Evolutionary conservation across 352 stramenopile species (phyloP), one percentile per base, ranked within the genome.

Genomic region (Phytophthora pisi): DNA sequence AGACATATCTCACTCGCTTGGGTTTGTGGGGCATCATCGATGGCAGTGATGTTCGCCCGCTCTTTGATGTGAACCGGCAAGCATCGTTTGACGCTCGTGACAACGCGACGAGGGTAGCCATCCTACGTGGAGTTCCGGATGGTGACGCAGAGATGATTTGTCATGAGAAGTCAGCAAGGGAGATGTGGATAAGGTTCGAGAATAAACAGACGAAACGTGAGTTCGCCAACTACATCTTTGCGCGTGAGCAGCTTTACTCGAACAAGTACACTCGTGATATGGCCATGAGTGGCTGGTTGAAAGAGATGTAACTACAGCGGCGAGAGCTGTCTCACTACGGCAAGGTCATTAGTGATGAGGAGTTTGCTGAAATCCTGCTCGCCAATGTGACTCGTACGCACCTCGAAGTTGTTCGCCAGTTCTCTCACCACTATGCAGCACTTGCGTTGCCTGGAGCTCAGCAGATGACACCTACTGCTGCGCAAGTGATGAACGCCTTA

Each of bases 81-180:
- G 31, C 24, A 28, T 15, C 3, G 3, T 54, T 63, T 56, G 26
- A 62, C 31, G 61, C 38, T 57, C 52, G 53, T 28, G 52, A 61
- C 28, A 68, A 68, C 15, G 52, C 52, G 38, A 36, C 43, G 42
- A 18, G 52, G 0, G 61, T 34, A 5, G 52, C 61, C 3, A 68
- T 62, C 8, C 16, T 67, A 23, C 34, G 31, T 47, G 52, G 61
- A 3, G 34, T 68, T 8, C 52, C 45, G 7, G 30, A 45, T 8
- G 7, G 20, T 4, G 61, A 62, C 53, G 61, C 52, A 20, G 34
- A 68, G 23, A 61, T 61, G 61, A 52, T 68, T 20, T 68, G 61
- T 47, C 52, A 57, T 38, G 61, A 68, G n/a, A 13, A 2, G 4
- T 57, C 31, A 6, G 61, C 61, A 7, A 20, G 16, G 6, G 20